Conservation (phyloP, 2,329 filamentous ascomycete genomes). For the Aureobasidium subglaciale region DNA sequence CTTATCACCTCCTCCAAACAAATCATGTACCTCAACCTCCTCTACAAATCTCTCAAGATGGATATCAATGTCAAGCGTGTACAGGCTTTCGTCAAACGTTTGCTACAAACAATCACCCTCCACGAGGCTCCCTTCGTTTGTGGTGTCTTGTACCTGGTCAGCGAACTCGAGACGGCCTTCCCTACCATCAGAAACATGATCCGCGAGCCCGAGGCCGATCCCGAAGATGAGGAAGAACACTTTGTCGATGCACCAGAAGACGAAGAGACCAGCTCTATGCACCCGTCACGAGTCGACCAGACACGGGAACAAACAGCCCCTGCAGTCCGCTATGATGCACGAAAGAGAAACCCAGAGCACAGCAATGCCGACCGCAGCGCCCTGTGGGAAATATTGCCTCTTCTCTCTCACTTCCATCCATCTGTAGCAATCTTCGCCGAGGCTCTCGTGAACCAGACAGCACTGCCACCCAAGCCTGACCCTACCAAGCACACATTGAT, state of each 20-base stretch:
- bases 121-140: slow-evolving; percentile 92
- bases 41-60: slow-evolving; percentile 80
- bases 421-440: slow-evolving; percentile 80
- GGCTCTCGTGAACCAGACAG: slow-evolving; percentile 60
- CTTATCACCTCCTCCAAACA: slow-evolving; percentile 89
- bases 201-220: slow-evolving; percentile 70
- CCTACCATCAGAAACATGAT: slow-evolving; percentile 72
- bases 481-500: slow-evolving; percentile 84
- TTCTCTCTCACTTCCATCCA: slow-evolving; percentile 80
- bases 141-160: slow-evolving; percentile 82
- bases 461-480: slow-evolving; percentile 80
- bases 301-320: slow-evolving; percentile 22
- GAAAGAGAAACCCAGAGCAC: slow-evolving; percentile 85
- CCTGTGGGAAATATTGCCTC: slow-evolving; percentile 84
- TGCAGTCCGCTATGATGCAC: slow-evolving; percentile 61
- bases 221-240: slow-evolving; percentile 63
- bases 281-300: too few relatives aligned
- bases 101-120: slow-evolving; percentile 78
- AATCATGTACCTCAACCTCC: slow-evolving; percentile 84
- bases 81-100: slow-evolving; percentile 90
- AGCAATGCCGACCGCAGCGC: slow-evolving; percentile 90
- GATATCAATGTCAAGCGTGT: slow-evolving; percentile 87
- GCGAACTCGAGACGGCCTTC: slow-evolving; percentile 72
- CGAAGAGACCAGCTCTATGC: slow-evolving; percentile 40
- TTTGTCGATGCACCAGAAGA: slow-evolving; percentile 60